A percentile compares a stretch with the other conserved stretches of the same genome.
phyloP scores from a whole-genome alignment of 2,329 filamentous ascomycete species.

The Penicillium sp. region DNA sequence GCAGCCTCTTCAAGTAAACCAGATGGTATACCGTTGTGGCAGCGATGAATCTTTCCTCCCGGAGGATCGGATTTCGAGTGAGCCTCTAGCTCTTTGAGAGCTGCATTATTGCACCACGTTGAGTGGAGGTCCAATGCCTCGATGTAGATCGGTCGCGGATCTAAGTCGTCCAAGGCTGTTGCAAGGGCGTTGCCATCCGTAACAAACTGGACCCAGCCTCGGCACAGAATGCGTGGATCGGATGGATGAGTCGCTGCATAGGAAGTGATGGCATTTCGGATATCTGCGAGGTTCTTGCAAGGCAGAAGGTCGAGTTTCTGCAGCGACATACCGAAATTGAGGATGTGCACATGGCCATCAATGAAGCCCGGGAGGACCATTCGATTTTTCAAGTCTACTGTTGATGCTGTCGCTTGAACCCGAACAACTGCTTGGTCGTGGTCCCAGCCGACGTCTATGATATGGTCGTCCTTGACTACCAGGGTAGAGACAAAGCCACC shows the following conservation, averaged over 20 bases:
- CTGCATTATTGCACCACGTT: slow-evolving; percentile 52
- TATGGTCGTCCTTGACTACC: slow-evolving; percentile 42
- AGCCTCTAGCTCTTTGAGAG: slow-evolving; percentile 47
- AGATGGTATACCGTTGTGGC: slow-evolving; percentile 41
- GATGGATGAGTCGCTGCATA: slow-evolving; percentile 41
- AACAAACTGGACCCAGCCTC: slow-evolving; percentile 51
- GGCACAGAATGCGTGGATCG: slow-evolving; percentile 46
- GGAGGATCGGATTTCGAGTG: slow-evolving; percentile 43
- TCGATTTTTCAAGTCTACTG: slow-evolving; percentile 37
- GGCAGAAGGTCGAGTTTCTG: slow-evolving; percentile 46
- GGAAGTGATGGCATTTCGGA: slow-evolving; percentile 41
- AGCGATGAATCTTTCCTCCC: slow-evolving; percentile 49
- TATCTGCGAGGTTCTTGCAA: slow-evolving; percentile 45
- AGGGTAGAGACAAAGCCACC: slow-evolving; percentile 28
- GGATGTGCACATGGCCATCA: slow-evolving; percentile 51
- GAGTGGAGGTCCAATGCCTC: slow-evolving; percentile 52
- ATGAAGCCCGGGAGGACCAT: slow-evolving; percentile 50
- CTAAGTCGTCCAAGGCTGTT: slow-evolving; percentile 49
- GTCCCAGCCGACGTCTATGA: slow-evolving; percentile 42
- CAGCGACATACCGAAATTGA: slow-evolving; percentile 49
- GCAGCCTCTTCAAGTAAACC: slow-evolving; percentile 50
- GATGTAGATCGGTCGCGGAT: slow-evolving; percentile 51
- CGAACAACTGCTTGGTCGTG: slow-evolving; percentile 22
- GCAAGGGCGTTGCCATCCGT: slow-evolving; percentile 46
- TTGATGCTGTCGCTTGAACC: slow-evolving; percentile 17